Conservation (phyloP, 495 filamentous ascomycete genomes). For the Penicillium turbatum region DNA sequence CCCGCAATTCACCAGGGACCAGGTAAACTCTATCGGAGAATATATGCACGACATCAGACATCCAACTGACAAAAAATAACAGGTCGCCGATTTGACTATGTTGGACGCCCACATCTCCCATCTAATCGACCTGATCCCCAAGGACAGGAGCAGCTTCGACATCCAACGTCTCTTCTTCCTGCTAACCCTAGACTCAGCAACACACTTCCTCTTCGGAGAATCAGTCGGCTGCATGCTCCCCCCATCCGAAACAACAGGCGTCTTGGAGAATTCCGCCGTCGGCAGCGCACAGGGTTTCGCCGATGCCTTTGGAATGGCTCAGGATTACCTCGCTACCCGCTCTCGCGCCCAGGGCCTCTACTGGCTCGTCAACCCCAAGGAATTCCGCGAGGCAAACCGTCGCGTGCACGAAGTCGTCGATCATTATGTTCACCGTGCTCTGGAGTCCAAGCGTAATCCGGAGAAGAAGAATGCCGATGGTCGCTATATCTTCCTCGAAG, state of each 20-base stretch:
- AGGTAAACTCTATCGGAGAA: conserved; percentile 28
- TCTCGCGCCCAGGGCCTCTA: conserved; percentile 33
- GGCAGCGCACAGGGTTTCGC: conserved; percentile 41
- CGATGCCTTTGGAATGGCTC: conserved; percentile 41
- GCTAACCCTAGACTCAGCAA: conserved; percentile 62
- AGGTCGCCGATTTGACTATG: conserved; percentile 42
- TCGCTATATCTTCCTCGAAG: conserved; percentile 62
- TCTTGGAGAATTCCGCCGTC: conserved; percentile 32
- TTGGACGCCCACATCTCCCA: conserved; percentile 56
- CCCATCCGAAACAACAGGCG: conserved; percentile 14
- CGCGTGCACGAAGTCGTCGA: conserved; percentile 47
- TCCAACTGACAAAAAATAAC: not conserved
- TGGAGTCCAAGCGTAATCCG: conserved; percentile 33
- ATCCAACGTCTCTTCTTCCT: conserved; percentile 57
- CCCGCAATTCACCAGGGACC: conserved; percentile 50
- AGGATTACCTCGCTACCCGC: conserved; percentile 35
- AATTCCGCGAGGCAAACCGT: conserved; percentile 36
- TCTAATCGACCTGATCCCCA: conserved; percentile 46
- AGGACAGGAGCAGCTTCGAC: conserved; percentile 51
- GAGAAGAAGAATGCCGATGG: conserved; percentile 22
- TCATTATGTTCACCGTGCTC: conserved; percentile 41
- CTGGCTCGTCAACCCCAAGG: conserved; percentile 36
- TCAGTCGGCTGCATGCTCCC: conserved; percentile 42
- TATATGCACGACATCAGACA: not conserved
- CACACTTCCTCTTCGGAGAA: conserved; percentile 64